Evolutionary conservation across 2,329 filamentous ascomycete species (phyloP), one percentile per base, ranked within the genome.

Genomic region (Fusarium sp.): DNA sequence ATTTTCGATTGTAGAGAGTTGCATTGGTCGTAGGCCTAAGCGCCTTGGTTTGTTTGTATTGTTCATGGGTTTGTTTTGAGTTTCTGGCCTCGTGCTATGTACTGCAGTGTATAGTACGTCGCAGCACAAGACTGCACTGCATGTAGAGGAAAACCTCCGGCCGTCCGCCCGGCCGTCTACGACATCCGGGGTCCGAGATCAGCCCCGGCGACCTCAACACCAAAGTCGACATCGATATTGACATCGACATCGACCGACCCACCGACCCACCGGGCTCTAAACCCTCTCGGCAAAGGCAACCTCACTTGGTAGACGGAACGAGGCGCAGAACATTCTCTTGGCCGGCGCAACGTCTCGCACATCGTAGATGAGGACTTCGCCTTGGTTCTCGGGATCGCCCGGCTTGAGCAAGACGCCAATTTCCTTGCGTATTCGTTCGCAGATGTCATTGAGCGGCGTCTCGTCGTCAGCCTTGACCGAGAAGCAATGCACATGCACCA

Each of bases 291-390:
- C 84, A 81, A 97, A 97, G 15, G 94, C 96, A 7, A 97, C 92
- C 72, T 92, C 89, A 33, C 83, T 80, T 3, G 96, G 96, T 62
- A 99, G 77, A 65, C 94, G 88, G 80, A 99, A 98, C 71, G 89
- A 96, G 30, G 93, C 95, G 78, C 96, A 98, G 79, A 95, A 98
- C 94, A 97, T 97, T 76, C 91, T 88, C 84, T 99, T 99, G 75
- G 93, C 91, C 7, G 96, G 96, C 60, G 94, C 92, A 56, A 99
- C 96, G 71, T 96, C 89, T 68, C 96, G 86, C 33, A 98, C 93
- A 61, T 92, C 88, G 62, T 88, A 81, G 66, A 93, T 87, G 1
- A 81, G 81, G 37, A 87, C 81, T 71, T 87, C 80, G 7, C 82
- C 81, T 47, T 83, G 80, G 27, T 77, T 76, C 54, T 83, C 81